Base-by-base conservation (phyloP, 2,329 filamentous ascomycete species). In the Plectosphaerella plurivora region DNA sequence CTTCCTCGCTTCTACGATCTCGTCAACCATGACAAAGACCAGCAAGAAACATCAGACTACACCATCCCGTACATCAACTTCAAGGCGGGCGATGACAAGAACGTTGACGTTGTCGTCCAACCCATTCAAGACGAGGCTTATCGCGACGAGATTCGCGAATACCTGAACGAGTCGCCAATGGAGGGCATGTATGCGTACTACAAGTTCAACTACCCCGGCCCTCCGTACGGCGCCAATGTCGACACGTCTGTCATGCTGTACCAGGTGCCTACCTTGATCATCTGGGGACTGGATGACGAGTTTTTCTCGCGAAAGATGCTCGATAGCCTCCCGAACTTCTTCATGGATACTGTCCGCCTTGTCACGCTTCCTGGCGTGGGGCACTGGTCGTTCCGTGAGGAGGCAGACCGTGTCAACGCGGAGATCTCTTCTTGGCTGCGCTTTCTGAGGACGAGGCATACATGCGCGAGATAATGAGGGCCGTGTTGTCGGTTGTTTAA, bases 401-500 rank as follows among this genome's bases (percentile, higher is more conserved):
- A 48, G 46, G 28, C 33, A 10, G 33, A 20, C 36, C 28, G 20
- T 22, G 12, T 48, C 28, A 48, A 48, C 28, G 18, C 22, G n/a
- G 46, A 48, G n/a, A 48, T 48, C 15, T 36, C 18, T 25, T 48
- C 46, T n/a, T 48, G 46, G 33, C n/a, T 48, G 25, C 5, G 25
- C 25, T 28, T 28, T 10, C 5, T 28, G 25, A 28, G 10, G 10
- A 28, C 5, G 25, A 28, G 10, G 25, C 25, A 28, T 5, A 28
- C 25, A 10, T 28, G 25, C 25, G 25, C 5, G 5, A 28, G 10
- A 28, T 28, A 10, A 28, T 28, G 25, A 10, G 25, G 25, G n/a
- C n/a, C n/a, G n/a, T n/a, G n/a, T n/a, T n/a, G n/a, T n/a, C n/a
- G n/a, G n/a, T n/a, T n/a, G n/a, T n/a, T n/a, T n/a, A n/a, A n/a